Base-by-base conservation (phyloP, 805 yeast species). In the Metschnikowia cubensis region DNA sequence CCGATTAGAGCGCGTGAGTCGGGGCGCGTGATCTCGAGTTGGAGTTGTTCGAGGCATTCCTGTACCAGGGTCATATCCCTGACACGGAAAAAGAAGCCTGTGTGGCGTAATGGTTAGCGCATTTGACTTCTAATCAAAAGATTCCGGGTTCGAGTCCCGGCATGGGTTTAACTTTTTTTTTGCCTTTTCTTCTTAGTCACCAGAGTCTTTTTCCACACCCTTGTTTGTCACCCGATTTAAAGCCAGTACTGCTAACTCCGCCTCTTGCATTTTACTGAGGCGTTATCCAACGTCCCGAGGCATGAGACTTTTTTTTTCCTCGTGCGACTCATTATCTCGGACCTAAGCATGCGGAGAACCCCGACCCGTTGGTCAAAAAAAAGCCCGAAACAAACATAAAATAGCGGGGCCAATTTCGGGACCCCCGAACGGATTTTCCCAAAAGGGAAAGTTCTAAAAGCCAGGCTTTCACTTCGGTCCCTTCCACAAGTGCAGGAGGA, bases 61-160 rank as follows among this genome's bases (percentile, higher is more conserved):
- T n/a, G n/a, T n/a, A n/a, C n/a, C n/a, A n/a, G n/a, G n/a, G n/a
- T n/a, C n/a, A n/a, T n/a, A n/a, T n/a, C n/a, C n/a, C n/a, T n/a
- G n/a, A n/a, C n/a, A n/a, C n/a, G 6, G 4, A 10, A 8, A 32
- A 11, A 35, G 34, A 15, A 22, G 59, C 59, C 59, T 56, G 59
- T 50, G 59, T 56, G 59, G 59, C 59, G 59, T 56, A 56, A 56
- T 56, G 59, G 59, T 56, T 56, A 56, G 59, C 59, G 59, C 59
- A 56, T 56, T 56, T 56, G 59, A 56, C 59, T 56, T 56, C 59
- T 56, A 56, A 56, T 56, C 59, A 56, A 56, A 56, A 56, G 59
- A 56, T 56, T 56, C 59, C 59, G 59, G 59, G 59, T 56, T 56
- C 59, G 59, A 56, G 59, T 56, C 59, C 59, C 59, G 59, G 59